Evolutionary conservation across 2,329 filamentous ascomycete genomes (phyloP).

Genomic region (Aureobasidium melanogenum): DNA sequence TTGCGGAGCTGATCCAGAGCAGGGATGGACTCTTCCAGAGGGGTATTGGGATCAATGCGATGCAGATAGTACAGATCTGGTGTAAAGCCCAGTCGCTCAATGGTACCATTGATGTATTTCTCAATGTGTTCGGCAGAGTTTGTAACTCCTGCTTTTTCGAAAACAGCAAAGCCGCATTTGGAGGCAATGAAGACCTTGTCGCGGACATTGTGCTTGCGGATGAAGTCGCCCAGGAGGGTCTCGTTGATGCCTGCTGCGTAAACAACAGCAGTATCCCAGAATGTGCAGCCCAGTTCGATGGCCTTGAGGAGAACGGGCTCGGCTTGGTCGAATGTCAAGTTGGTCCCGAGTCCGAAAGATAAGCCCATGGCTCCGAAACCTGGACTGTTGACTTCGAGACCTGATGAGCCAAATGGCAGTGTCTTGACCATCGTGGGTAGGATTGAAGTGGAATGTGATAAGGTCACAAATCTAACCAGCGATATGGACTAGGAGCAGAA

Average conservation of each 20-base stretch:
- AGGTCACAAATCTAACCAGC: too few species aligned
- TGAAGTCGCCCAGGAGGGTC: slow-evolving; percentile 42
- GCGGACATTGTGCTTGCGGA: slow-evolving; percentile 41
- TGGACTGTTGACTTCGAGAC: slow-evolving; percentile 32
- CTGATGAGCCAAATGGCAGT: slow-evolving; percentile 27
- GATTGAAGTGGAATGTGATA: too few species aligned
- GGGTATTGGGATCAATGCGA: slow-evolving; percentile 34
- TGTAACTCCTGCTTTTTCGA: slow-evolving; percentile 30
- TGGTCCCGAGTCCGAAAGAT: slow-evolving; percentile 35
- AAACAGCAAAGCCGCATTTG: slow-evolving; percentile 38
- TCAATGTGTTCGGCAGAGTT: slow-evolving; percentile 41
- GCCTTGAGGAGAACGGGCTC: slow-evolving; percentile 44
- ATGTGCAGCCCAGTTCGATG: slow-evolving; percentile 25
- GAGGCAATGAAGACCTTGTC: slow-evolving; percentile 45
- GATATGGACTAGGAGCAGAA: too few species aligned
- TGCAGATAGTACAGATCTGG: slow-evolving; percentile 37
- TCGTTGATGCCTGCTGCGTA: slow-evolving; percentile 42
- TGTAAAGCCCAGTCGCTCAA: slow-evolving; percentile 39
- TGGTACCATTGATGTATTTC: slow-evolving; percentile 41
- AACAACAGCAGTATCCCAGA: slow-evolving; percentile 27
- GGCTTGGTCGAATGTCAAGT: slow-evolving; percentile 36
- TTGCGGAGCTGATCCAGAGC: slow-evolving; percentile 39
- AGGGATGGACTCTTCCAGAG: slow-evolving; percentile 39
- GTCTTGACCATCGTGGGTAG: slow-evolving; percentile 28
- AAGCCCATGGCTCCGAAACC: slow-evolving; percentile 46